Base-by-base conservation (phyloP, 2,329 filamentous ascomycete genomes). In the Setomelanomma holmii region DNA sequence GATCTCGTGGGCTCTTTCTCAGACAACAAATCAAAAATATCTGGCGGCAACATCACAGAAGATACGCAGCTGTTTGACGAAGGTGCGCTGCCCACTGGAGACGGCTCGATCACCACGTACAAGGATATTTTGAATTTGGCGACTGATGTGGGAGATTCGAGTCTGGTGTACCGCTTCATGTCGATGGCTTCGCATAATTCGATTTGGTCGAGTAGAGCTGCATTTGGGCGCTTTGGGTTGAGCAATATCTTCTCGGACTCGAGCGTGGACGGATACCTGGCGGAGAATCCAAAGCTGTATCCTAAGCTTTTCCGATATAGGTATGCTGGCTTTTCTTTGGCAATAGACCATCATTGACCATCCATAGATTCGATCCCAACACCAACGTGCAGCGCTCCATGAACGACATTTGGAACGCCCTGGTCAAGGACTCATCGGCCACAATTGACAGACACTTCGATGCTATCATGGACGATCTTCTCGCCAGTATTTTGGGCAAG, bases 111-210 rank as follows among this genome's bases (percentile, higher is more conserved):
- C 49, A 97, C 91, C 0, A 98, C 93, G 0, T 99, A 99, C 79
- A 96, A 96, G 71, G 95, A 99, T 68, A 98, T 99, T 61, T 90
- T 99, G 74, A 95, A 84, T 62, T 80, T 99, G 41, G 95, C 95
- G n/a, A 91, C 93, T 38, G 95, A 99, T 76, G 93, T 97, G 27
- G 95, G 95, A 10, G 93, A 99, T 67, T 93, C 95, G 52, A 93
- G 90, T 63, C 80, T 99, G n/a, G 90, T 98, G 1, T 99, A 99
- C 79, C 91, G 93, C 55, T 98, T 99, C 77, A 99, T 99, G 95
- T 93, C 93, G 0, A 82, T 99, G 61, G 95, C 95, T 2, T 91
- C 92, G 1, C 96, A 97, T 67, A 96, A 96, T 41, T 92, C 93
- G 0, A 96, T 96, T 14, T 99, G 95, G 95, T 93, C 92, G 1